Percentiles rank a stretch among this genome's conserved stretches.
Evolutionary conservation across 2,329 filamentous ascomycete species (phyloP).

Genomic region (Diaporthe nobilis): DNA sequence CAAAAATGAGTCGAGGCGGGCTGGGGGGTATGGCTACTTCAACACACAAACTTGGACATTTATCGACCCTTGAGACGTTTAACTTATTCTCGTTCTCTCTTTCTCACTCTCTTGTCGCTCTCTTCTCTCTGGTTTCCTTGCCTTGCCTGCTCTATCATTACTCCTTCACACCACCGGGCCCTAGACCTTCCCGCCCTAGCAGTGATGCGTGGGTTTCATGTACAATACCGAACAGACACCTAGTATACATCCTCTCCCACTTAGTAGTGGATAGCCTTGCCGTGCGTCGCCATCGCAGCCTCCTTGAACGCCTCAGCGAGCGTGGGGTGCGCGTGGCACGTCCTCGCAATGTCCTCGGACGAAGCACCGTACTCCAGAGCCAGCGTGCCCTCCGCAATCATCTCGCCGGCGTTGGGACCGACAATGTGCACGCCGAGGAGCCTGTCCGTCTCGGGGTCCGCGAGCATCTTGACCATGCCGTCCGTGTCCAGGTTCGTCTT

Average conservation of each 20-base stretch:
- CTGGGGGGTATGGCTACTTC: not conserved
- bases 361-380: slow-evolving; percentile 97
- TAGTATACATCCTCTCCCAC: slow-evolving; percentile 31
- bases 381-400: slow-evolving; percentile 97
- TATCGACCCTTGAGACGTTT: not conserved
- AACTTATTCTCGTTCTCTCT: slow-evolving; percentile 20
- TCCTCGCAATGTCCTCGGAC: slow-evolving; percentile 93
- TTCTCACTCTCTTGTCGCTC: not conserved
- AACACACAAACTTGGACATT: slow-evolving; percentile 20
- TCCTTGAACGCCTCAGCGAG: slow-evolving; percentile 99
- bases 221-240: slow-evolving; percentile 36
- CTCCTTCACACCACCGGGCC: slow-evolving; percentile 27
- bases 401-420: slow-evolving; percentile 95
- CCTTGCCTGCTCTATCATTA: slow-evolving; percentile 40
- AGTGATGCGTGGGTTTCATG: slow-evolving; percentile 35
- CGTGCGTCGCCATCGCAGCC: slow-evolving; percentile 97
- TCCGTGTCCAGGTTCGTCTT: slow-evolving; percentile 99
- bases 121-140: not conserved
- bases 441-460: slow-evolving; percentile 95
- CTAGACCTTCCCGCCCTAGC: slow-evolving; percentile 12
- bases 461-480: slow-evolving; percentile 96
- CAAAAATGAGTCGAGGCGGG: not conserved
- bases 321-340: slow-evolving; percentile 96
- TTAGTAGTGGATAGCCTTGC: slow-evolving; percentile 96
- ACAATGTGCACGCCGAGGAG: slow-evolving; percentile 97